A percentile compares a stretch with the other conserved stretches of the same genome.
Conservation (phyloP, 768 basidiomycete species). For the Dioszegia aurantiaca region DNA sequence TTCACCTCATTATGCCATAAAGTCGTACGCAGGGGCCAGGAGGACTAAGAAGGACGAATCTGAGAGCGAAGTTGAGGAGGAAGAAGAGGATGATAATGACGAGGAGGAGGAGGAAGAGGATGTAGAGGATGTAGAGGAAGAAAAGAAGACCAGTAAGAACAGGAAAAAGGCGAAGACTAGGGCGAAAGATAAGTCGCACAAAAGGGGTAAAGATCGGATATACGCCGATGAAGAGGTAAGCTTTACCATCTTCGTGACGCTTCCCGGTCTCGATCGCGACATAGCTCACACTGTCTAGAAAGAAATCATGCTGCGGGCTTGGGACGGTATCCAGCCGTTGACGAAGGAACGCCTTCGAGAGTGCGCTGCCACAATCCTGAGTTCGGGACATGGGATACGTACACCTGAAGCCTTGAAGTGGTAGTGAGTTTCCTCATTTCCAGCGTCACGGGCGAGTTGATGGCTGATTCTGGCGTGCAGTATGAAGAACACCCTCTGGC, state of each 20-base stretch:
- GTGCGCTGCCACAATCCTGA: neutral
- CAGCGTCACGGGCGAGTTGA: neutral
- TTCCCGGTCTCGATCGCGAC: too few species aligned
- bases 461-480: neutral
- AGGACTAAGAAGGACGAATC: too few species aligned
- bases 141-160: neutral
- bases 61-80: too few species aligned
- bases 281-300: neutral
- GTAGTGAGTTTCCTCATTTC: neutral
- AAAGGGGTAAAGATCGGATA: neutral
- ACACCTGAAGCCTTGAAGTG: neutral
- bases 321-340: neutral
- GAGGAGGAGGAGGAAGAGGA: neutral
- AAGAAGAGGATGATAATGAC: too few species aligned
- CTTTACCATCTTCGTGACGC: too few species aligned
- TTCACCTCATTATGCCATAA: too few species aligned
- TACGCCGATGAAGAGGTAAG: neutral
- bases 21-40: too few species aligned
- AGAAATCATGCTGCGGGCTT: neutral
- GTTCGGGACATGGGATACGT: neutral
- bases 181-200: too few species aligned
- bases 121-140: neutral
- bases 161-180: neutral
- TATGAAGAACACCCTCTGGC: slow-evolving; percentile 11
- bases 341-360: neutral